phyloP scores from a whole-genome alignment of 345 rosid genomes.

The Lepidium sativum region DNA sequence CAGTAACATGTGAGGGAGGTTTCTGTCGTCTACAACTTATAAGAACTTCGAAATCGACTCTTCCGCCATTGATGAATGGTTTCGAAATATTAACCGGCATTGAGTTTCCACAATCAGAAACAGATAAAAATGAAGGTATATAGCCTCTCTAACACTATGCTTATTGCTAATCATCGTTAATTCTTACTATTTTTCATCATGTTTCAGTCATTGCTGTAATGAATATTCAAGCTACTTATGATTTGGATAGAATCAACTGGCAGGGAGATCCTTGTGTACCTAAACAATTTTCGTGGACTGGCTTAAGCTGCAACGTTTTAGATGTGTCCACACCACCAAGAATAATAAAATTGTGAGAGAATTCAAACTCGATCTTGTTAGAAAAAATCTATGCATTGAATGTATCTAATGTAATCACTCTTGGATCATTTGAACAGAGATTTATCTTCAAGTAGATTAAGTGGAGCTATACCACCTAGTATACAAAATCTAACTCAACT shows the following conservation, averaged over 20 bases:
- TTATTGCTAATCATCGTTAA: not conserved
- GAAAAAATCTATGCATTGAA: not conserved
- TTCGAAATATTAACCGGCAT: constrained; percentile 1
- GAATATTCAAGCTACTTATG: constrained; percentile 26
- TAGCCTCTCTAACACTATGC: no score
- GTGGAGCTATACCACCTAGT: not conserved
- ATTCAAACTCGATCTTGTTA: not conserved
- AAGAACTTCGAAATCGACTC: not conserved
- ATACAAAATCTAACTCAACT: not conserved
- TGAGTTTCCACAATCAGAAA: not conserved
- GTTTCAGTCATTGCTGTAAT: constrained; percentile 25
- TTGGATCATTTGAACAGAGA: not conserved
- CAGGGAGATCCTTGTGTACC: constrained; percentile 38
- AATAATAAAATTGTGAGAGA: constrained; percentile 6
- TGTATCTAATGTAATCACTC: not conserved
- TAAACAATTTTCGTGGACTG: constrained; percentile 12
- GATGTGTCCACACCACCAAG: constrained; percentile 8
- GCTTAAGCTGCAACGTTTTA: constrained; percentile 26
- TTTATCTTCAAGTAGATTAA: not conserved
- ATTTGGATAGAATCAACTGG: constrained; percentile 18
- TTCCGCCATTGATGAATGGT: constrained; percentile 22
- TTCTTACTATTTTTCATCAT: not conserved
- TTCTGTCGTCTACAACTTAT: not conserved
- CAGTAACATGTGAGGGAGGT: not conserved
- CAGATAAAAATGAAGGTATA: constrained; percentile 17